A percentile compares a stretch with the other conserved stretches of the same genome.
Conservation (phyloP, 2,329 filamentous ascomycete species). For the Xylariales sp. region DNA sequence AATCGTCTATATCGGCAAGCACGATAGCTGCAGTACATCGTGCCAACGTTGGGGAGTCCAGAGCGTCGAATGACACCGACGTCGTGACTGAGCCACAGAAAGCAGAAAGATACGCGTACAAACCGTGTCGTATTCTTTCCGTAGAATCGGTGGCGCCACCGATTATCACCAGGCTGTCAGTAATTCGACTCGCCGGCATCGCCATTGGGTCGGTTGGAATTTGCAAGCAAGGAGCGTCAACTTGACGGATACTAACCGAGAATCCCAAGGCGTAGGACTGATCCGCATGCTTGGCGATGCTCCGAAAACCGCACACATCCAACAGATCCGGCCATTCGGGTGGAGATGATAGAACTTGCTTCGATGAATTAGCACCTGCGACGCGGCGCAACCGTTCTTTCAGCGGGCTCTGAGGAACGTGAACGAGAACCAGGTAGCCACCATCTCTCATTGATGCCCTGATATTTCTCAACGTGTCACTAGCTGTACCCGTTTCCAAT, state of each 20-base stretch:
- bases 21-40: conserved; percentile 29
- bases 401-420: conserved; percentile 13
- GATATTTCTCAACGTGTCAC: conserved; percentile 20
- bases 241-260: conserved; percentile 33
- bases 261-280: conserved; percentile 29
- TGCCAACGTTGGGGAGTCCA: conserved; percentile 15
- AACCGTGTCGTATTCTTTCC: conserved; percentile 13
- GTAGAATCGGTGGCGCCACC: conserved; percentile 18
- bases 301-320: conserved; percentile 28
- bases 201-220: conserved; percentile 14
- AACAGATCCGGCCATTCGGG: conserved; percentile 31
- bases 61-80: conserved; percentile 21
- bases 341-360: conserved; percentile 20
- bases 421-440: conserved; percentile 31
- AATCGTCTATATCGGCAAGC: conserved; percentile 31
- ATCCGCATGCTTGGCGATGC: conserved; percentile 25
- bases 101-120: conserved; percentile 18
- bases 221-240: conserved; percentile 18
- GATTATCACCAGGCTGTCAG: conserved; percentile 27
- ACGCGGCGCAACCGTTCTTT: conserved; percentile 15
- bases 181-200: conserved; percentile 6
- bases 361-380: neutral
- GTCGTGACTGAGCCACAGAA: conserved; percentile 17
- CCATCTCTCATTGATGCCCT: conserved; percentile 29
- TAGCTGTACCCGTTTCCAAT: conserved; percentile 21